Base-by-base conservation (phyloP, 495 filamentous ascomycete species). In the Cairneyella variabilis region DNA sequence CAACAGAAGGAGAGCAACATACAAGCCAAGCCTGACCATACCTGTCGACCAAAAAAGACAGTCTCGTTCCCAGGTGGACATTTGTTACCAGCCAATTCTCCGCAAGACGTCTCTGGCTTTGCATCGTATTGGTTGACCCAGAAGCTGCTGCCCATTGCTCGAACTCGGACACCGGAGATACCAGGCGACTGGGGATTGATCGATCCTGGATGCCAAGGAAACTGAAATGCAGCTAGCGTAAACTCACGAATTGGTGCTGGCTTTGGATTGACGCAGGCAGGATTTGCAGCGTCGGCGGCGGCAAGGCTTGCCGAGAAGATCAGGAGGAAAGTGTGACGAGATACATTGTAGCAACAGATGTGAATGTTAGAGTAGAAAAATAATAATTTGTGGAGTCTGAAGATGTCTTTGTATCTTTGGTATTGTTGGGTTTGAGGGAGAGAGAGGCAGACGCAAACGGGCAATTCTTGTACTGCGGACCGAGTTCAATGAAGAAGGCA, bases 211-310 rank as follows among this genome's bases (percentile, higher is more conserved):
- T 37, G 49, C 14, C 17, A 52, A 9, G 49, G 49, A 12, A 38
- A 52, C 23, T 52, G 36, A 21, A 52, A 52, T 4, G 49, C 49
- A 16, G 49, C 37, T 14, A 52, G 37, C 6, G 49, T 43, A 25
- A 52, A 52, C 9, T 17, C 16, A 11, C n/a, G 3, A 1, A 36
- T 51, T 21, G 48, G 34, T 38, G 48, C 27, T 27, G 48, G 48
- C n/a, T 36, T 37, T 11, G 46, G n/a, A 22, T 28, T 3, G 4
- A 17, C 36, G 0, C 6, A 17, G 5, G 36, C n/a, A n/a, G n/a
- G n/a, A n/a, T n/a, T n/a, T n/a, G n/a, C n/a, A n/a, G n/a, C n/a
- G n/a, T n/a, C n/a, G n/a, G n/a, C n/a, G n/a, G n/a, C n/a, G n/a
- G n/a, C n/a, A n/a, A n/a, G n/a, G n/a, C n/a, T n/a, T n/a, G n/a